Percentiles rank a stretch among this genome's conserved stretches.
Evolutionary conservation across 139 green algal species (phyloP).

Genomic region (Marvania coccoides): DNA sequence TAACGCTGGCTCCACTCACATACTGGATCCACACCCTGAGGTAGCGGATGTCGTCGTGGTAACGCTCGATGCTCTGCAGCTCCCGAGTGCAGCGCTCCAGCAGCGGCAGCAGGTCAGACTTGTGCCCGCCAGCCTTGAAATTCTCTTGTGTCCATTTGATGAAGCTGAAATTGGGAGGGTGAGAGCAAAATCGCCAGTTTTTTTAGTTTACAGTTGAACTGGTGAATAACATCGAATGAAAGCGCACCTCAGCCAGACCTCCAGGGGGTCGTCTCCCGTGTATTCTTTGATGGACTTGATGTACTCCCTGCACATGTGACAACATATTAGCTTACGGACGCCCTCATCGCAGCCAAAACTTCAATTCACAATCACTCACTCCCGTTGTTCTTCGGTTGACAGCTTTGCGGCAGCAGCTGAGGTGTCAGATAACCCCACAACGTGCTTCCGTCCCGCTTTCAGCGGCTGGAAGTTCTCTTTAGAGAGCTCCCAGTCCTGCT

Average conservation of each 20-base stretch:
- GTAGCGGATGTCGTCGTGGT: conserved; percentile 77
- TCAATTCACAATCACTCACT: neutral
- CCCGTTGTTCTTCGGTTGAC: conserved; percentile 22
- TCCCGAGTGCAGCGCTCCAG: conserved; percentile 74
- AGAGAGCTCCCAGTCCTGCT: conserved; percentile 61
- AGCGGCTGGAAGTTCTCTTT: conserved; percentile 87
- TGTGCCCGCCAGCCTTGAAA: conserved; percentile 48
- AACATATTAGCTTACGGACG: too few species aligned
- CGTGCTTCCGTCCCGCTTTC: conserved; percentile 46
- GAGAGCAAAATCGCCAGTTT: neutral
- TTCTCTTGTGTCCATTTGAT: conserved; percentile 85
- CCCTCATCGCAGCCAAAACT: too few species aligned
- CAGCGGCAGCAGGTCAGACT: conserved; percentile 70
- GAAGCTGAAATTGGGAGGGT: conserved; percentile 44
- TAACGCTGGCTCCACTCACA: conserved; percentile 35
- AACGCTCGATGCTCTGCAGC: conserved; percentile 48
- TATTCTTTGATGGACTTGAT: conserved; percentile 57
- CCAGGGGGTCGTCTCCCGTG: conserved; percentile 64
- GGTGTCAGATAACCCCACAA: conserved; percentile 32
- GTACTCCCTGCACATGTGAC: conserved; percentile 33
- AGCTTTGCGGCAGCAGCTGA: neutral
- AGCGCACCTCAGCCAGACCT: conserved; percentile 65
- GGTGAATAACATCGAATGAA: neutral
- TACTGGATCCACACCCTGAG: conserved; percentile 94
- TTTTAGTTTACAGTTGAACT: too few species aligned